Percentiles rank a stretch among this genome's conserved stretches.
These are phyloP conservation scores for Pyracantha coccinea DNA, from an alignment of 331 rosid genomes.

Conservation along the genomic window DNA sequence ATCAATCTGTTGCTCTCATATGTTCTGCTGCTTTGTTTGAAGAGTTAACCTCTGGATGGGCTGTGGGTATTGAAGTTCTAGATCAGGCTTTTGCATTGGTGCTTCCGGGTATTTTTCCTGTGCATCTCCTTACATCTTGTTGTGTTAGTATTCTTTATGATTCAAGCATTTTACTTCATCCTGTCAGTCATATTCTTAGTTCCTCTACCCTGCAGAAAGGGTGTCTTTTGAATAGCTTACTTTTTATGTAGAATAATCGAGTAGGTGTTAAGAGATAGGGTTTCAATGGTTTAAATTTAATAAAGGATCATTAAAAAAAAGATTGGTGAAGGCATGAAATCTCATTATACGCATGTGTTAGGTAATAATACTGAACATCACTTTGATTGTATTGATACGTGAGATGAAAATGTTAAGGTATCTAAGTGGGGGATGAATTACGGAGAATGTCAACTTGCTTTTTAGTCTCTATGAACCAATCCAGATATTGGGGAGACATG, in stretches of 20 bases:
- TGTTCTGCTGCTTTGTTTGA: slow-evolving; percentile 82
- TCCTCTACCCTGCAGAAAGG: not conserved
- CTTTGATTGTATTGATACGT: not conserved
- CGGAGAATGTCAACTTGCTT: not conserved
- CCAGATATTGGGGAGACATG: not conserved
- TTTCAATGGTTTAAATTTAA: no score
- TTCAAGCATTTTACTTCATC: not conserved
- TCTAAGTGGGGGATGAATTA: not conserved
- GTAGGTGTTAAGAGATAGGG: no score
- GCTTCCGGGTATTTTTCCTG: slow-evolving; percentile 71
- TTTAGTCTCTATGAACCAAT: not conserved
- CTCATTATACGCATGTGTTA: not conserved
- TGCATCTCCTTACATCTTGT: not conserved
- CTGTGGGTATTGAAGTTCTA: slow-evolving; percentile 57
- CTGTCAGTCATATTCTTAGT: not conserved
- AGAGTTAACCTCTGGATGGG: slow-evolving; percentile 77
- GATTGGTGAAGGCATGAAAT: not conserved
- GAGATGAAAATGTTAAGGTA: not conserved
- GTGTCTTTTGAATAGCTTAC: not conserved
- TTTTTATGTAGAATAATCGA: not conserved
- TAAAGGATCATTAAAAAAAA: not conserved
- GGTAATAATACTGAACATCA: not conserved
- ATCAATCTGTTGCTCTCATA: slow-evolving; percentile 66
- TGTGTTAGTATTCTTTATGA: not conserved
- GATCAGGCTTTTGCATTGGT: slow-evolving; percentile 86